phyloP scores from a whole-genome alignment of 139 green algal species.

The Klebsormidium nitens region DNA sequence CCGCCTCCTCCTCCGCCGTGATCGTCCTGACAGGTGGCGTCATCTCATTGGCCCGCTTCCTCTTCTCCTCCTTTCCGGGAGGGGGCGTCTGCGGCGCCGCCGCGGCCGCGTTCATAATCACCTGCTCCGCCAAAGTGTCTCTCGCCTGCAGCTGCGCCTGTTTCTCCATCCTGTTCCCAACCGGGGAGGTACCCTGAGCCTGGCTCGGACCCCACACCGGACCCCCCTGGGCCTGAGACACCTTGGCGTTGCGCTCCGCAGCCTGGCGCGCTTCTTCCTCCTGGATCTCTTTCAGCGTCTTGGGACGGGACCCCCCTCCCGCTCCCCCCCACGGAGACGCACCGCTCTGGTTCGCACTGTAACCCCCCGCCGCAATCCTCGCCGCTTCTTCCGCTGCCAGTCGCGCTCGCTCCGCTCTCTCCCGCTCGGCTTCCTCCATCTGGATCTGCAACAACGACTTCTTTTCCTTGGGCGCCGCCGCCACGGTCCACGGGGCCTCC shows the following conservation, averaged over 20 bases:
- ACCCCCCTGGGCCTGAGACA: too few relatives aligned
- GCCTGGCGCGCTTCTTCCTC: conserved; percentile 26
- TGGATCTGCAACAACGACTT: conserved; percentile 22
- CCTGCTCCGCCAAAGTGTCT: too few relatives aligned
- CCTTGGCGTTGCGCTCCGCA: too few relatives aligned
- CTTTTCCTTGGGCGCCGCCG: not conserved
- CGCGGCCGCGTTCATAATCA: too few relatives aligned
- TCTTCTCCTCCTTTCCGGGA: too few relatives aligned
- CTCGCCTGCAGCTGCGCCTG: too few relatives aligned
- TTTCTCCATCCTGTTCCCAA: too few relatives aligned
- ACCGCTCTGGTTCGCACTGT: not conserved
- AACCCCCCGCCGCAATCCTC: not conserved
- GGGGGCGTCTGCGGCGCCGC: too few relatives aligned
- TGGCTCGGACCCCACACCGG: too few relatives aligned
- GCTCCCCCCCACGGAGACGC: not conserved
- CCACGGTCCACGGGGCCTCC: too few relatives aligned
- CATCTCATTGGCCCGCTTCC: too few relatives aligned
- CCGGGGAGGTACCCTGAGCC: too few relatives aligned
- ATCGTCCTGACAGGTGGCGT: not conserved
- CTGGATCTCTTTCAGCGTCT: conserved; percentile 35
- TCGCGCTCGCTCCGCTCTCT: conserved; percentile 12
- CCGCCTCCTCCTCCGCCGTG: conserved; percentile 4
- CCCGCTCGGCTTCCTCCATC: conserved; percentile 22
- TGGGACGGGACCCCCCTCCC: not conserved
- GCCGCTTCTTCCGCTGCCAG: not conserved